Percentiles rank a stretch among this genome's conserved stretches.
phyloP scores from a whole-genome alignment of 345 rosid species.

The Iberis pinnata region DNA sequence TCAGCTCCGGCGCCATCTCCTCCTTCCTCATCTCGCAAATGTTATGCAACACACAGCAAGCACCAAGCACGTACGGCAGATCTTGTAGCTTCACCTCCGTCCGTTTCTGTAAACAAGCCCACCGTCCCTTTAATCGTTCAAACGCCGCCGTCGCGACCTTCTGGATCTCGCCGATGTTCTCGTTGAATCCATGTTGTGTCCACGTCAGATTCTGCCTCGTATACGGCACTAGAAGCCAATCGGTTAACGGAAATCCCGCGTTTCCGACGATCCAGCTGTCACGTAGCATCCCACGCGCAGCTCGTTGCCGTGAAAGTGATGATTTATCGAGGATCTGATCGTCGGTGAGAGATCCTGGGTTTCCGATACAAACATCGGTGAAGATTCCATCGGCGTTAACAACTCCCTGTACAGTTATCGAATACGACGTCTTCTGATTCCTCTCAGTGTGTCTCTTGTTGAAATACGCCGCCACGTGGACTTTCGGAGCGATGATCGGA shows the following conservation, averaged over 20 bases:
- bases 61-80: constrained; percentile 72
- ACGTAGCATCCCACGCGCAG: constrained; percentile 44
- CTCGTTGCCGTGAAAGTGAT: constrained; percentile 51
- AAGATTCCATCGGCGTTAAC: constrained; percentile 60
- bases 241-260: constrained; percentile 54
- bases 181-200: constrained; percentile 72
- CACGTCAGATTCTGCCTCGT: constrained; percentile 63
- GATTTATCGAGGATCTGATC: constrained; percentile 72
- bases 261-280: constrained; percentile 63
- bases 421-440: constrained; percentile 77
- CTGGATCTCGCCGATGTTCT: constrained; percentile 42
- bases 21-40: constrained; percentile 74
- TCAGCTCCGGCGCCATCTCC: constrained; percentile 37
- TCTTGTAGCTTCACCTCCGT: constrained; percentile 77
- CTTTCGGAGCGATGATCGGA: constrained; percentile 75
- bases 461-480: constrained; percentile 58
- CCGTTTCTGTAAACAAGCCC: constrained; percentile 74
- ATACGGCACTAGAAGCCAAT: constrained; percentile 75
- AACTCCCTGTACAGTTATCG: constrained; percentile 75
- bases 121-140: constrained; percentile 54
- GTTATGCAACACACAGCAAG: constrained; percentile 77
- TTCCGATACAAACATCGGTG: constrained; percentile 74
- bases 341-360: constrained; percentile 75
- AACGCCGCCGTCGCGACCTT: constrained; percentile 45
- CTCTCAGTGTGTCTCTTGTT: constrained; percentile 78